phyloP scores from a whole-genome alignment of 164 flowering plant species.

The Kingdonia uniflora region DNA sequence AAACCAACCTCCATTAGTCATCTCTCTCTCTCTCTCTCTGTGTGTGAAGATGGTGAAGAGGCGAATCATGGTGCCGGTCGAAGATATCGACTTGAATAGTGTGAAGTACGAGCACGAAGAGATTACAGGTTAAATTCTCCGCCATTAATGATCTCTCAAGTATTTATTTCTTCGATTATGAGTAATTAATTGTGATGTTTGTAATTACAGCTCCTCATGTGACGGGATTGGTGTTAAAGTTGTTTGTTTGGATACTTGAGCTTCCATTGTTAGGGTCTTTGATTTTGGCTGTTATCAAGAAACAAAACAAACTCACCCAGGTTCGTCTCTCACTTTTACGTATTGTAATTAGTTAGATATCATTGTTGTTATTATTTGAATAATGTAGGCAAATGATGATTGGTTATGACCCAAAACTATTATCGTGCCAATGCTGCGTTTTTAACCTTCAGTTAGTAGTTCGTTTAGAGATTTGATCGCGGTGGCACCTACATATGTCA shows the following conservation, averaged over 20 bases:
- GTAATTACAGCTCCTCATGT: conserved; percentile 18
- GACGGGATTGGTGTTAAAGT: conserved; percentile 42
- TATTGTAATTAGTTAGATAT: too few relatives aligned
- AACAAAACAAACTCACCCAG: conserved; percentile 51
- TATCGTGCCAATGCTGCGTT: too few relatives aligned
- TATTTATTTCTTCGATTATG: neutral
- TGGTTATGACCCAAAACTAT: too few relatives aligned
- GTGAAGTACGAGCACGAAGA: conserved; percentile 11
- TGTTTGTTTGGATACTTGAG: conserved; percentile 47
- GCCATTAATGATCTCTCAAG: too few relatives aligned
- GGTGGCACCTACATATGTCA: too few relatives aligned
- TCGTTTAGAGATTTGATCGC: too few relatives aligned
- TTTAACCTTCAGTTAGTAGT: too few relatives aligned
- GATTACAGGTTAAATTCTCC: conserved; percentile 3
- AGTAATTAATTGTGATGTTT: neutral
- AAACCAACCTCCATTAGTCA: too few relatives aligned
- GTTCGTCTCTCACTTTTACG: conserved; percentile 32
- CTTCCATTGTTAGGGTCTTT: conserved; percentile 43
- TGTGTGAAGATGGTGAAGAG: conserved; percentile 8
- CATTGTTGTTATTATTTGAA: too few relatives aligned
- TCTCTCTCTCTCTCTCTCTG: neutral
- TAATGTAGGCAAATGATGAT: too few relatives aligned
- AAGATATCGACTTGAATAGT: conserved; percentile 7
- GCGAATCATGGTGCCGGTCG: conserved; percentile 6
- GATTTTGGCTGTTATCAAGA: conserved; percentile 35